Base-by-base conservation (phyloP, 2,329 filamentous ascomycete genomes). In the Paraconiothyrium sp. region DNA sequence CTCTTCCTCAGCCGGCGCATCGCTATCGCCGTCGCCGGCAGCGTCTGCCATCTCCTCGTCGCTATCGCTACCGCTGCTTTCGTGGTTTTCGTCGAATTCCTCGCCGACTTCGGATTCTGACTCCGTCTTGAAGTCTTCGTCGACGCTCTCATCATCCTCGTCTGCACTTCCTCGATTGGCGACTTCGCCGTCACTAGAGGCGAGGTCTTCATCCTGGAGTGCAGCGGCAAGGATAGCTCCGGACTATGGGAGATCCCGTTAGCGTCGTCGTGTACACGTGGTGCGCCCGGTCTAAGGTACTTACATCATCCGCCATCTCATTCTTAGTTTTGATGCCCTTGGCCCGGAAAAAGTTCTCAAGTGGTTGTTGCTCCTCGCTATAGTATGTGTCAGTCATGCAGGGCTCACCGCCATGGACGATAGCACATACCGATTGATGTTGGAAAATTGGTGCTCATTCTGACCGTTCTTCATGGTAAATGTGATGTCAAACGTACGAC, bases 291-390 rank as follows among this genome's bases (percentile, higher is more conserved):
- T 51, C 32, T 48, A 44, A 14, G 9, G 47, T 32, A 77, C 91
- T 89, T 77, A 92, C 91, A 71, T 99, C 95, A 77, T 97, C 95
- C 64, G 96, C 91, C 83, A 99, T 97, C 82, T 99, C 95, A 79
- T 99, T 99, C 89, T 97, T 98, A 60, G 96, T 94, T 58, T 94
- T 92, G 74, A 99, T 87, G 63, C 90, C 92, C 85, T 98, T 98
- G 70, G 93, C 88, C 81, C 96, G 95, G 87, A 99, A 97, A 83
- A 99, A 99, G 69, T 91, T 90, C 79, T 99, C 95, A n/a, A 99
- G 87, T 7, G 92, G 92, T 81, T 95, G 92, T 80, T 98, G 92
- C 78, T 99, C 95, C 83, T 99, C 95, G 71, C 85, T 86, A 58
- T 61, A 39, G 47, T 24, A 64, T 74, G 52, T 77, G 68, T 73